Conservation (phyloP, 805 yeast species). For the Wickerhamiella kazuoi region DNA sequence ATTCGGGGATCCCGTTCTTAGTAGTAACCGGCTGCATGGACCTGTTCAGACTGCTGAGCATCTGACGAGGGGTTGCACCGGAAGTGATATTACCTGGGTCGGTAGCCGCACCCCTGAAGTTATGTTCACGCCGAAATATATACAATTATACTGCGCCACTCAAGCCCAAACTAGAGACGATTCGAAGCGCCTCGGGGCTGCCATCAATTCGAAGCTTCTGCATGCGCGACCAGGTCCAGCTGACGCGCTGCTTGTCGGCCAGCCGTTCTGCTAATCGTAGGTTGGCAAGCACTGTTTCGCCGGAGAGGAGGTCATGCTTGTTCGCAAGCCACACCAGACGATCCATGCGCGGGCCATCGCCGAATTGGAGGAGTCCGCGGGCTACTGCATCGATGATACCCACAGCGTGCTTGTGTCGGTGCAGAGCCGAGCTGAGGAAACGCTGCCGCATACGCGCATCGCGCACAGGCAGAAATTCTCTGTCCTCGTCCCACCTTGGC, state of each 20-base stretch:
- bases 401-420: background rate
- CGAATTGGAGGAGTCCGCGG: slow-evolving; percentile 1
- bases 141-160: too few species aligned
- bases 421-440: background rate
- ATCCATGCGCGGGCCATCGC: slow-evolving; percentile 1
- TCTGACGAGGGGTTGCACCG: slow-evolving; percentile 1
- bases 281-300: background rate
- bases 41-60: slow-evolving; percentile 5
- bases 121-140: too few species aligned
- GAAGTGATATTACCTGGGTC: too few species aligned
- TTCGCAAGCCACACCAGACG: slow-evolving; percentile 4
- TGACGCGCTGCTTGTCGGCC: slow-evolving; percentile 2
- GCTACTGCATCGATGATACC: slow-evolving; percentile 1
- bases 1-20: slow-evolving; percentile 57
- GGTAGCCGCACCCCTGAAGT: too few species aligned
- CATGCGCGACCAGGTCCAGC: slow-evolving; percentile 3
- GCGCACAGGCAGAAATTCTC: background rate
- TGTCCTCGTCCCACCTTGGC: background rate
- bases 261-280: slow-evolving; percentile 1
- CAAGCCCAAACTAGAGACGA: too few species aligned
- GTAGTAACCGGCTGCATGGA: slow-evolving; percentile 22
- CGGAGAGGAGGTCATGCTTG: background rate
- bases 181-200: too few species aligned
- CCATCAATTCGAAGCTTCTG: background rate
- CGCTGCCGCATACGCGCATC: background rate